Evolutionary conservation across 176 grass and related monocot genomes (phyloP), one percentile per base, ranked within the genome.

Genomic region (Leersia perrieri): DNA sequence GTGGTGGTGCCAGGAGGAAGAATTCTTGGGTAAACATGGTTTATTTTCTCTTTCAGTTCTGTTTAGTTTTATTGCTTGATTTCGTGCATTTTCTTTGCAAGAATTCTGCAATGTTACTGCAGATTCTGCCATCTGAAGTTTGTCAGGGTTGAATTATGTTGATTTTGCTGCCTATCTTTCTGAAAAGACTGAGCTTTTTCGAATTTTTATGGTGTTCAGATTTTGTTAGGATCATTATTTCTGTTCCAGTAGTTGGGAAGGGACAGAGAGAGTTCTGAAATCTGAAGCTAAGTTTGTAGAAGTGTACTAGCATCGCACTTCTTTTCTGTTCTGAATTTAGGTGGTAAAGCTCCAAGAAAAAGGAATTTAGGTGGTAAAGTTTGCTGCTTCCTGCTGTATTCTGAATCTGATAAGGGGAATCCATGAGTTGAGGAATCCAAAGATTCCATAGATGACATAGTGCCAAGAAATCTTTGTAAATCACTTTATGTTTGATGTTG

Each of bases 1-100:
- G 27, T 23, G 75, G 22, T 26, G 33, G 6, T 22, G 35, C 64
- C n/a, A 73, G 33, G 70, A 55, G 42, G 84, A 73, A 20, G 81
- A 39, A 33, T 32, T 78, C 79, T 40, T 90, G 83, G 83, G 88
- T 90, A 73, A 80, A 70, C 47, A 74, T 51, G 38, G 83, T 8
- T 75, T 58, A 12, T 73, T 45, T 72, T 12, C 42, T 58, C 41
- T 39, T 25, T 8, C 11, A 7, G 16, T 25, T 61, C 31, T 22
- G 22, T 76, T 6, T 42, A 5, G 12, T 68, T 74, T 66, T 2
- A 40, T 32, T 57, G 25, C 33, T 9, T n/a, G n/a, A n/a, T 39
- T 41, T 38, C 4, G 72, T 75, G 76, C 62, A 79, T 79, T 79
- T 66, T 49, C 61, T 47, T 45, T 7, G 61, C 27, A 3, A 20